Evolutionary conservation across 2,329 filamentous ascomycete genomes (phyloP).

Genomic region (Exophiala lecanii-corni): DNA sequence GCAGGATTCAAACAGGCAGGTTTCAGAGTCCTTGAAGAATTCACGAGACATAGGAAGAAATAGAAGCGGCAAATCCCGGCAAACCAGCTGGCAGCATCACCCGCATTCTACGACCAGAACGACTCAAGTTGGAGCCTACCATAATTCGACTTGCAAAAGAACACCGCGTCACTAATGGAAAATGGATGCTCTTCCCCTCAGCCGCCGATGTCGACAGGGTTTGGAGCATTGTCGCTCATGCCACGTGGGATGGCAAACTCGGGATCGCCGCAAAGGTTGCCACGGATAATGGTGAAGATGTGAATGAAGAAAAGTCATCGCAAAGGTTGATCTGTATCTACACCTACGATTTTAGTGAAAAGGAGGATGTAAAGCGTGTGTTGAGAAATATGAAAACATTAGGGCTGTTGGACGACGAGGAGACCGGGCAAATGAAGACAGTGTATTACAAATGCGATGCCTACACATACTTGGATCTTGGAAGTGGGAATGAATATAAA

Average conservation of each 20-base stretch:
- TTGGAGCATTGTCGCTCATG: slow-evolving; percentile 64
- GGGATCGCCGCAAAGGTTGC: slow-evolving; percentile 71
- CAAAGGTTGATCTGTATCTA: slow-evolving; percentile 69
- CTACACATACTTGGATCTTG: slow-evolving; percentile 63
- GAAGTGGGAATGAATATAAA: slow-evolving; percentile 56
- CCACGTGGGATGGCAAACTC: slow-evolving; percentile 63
- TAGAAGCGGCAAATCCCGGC: slow-evolving; percentile 32
- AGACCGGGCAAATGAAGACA: slow-evolving; percentile 31
- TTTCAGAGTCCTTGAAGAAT: slow-evolving; percentile 49
- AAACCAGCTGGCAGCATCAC: slow-evolving; percentile 28
- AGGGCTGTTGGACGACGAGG: slow-evolving; percentile 47
- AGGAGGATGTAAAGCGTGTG: slow-evolving; percentile 64
- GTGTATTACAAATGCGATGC: slow-evolving; percentile 80
- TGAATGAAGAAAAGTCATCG: not conserved
- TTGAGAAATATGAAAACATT: slow-evolving; percentile 58
- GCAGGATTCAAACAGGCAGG: slow-evolving; percentile 51
- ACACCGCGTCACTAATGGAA: slow-evolving; percentile 24
- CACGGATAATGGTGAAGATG: slow-evolving; percentile 30
- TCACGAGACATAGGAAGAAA: slow-evolving; percentile 45
- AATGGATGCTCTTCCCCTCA: slow-evolving; percentile 72
- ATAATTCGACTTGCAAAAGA: slow-evolving; percentile 59
- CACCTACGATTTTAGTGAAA: slow-evolving; percentile 68
- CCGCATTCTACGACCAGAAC: slow-evolving; percentile 38
- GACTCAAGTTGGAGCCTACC: slow-evolving; percentile 45
- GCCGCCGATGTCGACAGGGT: slow-evolving; percentile 52